Evolutionary conservation across 1,139 yeast species (phyloP).

Genomic region (Yamadazyma trypodendri): DNA sequence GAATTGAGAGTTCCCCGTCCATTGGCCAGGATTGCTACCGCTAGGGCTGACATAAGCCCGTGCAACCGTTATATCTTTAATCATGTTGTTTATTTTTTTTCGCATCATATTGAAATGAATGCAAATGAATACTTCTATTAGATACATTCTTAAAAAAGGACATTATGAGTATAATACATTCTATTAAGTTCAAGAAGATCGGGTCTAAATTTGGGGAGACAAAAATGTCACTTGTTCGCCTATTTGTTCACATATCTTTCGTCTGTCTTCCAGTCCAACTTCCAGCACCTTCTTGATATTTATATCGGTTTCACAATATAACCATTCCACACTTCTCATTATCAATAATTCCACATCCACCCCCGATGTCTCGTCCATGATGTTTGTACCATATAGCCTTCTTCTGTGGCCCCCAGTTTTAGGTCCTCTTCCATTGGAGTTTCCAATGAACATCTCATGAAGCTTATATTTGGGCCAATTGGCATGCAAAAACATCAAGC

Average conservation of each 20-base stretch:
- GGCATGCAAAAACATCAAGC: constrained; percentile 35
- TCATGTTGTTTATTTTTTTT: constrained; percentile 7
- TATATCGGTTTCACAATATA: constrained; percentile 26
- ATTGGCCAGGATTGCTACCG: constrained; percentile 30
- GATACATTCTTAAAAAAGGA: too few species aligned
- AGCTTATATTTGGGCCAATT: constrained; percentile 38
- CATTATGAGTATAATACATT: background rate
- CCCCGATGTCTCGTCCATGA: constrained; percentile 26
- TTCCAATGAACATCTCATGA: constrained; percentile 24
- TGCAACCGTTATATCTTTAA: constrained; percentile 12
- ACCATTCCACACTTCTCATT: constrained; percentile 26
- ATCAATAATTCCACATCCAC: constrained; percentile 31
- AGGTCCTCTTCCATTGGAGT: constrained; percentile 30
- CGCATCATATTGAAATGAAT: too few species aligned
- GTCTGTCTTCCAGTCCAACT: constrained; percentile 21
- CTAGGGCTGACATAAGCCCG: constrained; percentile 13
- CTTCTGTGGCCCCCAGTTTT: constrained; percentile 18
- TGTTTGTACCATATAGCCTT: constrained; percentile 28
- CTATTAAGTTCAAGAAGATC: background rate
- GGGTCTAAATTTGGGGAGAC: background rate
- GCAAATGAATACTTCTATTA: too few species aligned
- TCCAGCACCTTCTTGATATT: constrained; percentile 23
- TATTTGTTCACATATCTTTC: constrained; percentile 25
- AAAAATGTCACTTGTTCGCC: constrained; percentile 26
- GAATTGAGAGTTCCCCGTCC: constrained; percentile 39